Percentiles rank a stretch among this genome's conserved stretches.
Conservation (phyloP, 1,139 yeast species). For the Taphrina flavorubra region DNA sequence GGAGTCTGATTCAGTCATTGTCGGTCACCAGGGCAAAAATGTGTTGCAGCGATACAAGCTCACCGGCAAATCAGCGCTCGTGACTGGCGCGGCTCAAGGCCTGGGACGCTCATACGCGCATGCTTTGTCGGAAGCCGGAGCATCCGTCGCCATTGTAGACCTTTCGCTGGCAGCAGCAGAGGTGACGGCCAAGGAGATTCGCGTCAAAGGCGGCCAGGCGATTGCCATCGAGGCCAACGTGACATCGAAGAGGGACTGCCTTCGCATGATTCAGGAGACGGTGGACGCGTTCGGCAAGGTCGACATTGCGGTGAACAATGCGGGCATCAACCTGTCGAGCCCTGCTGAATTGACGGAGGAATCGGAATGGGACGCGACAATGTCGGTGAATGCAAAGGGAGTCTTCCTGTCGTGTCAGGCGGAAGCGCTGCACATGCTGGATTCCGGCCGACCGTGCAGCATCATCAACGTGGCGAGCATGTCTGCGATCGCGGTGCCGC, state of each 20-base stretch:
- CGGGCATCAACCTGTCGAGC: conserved; percentile 75
- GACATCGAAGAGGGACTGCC: conserved; percentile 61
- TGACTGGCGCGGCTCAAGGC: conserved; percentile 86
- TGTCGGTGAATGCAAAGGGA: conserved; percentile 79
- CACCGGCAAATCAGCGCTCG: conserved; percentile 82
- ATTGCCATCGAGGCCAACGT: conserved; percentile 37
- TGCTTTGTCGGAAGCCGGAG: conserved; percentile 89
- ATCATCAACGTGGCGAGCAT: conserved; percentile 66
- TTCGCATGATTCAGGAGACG: conserved; percentile 83
- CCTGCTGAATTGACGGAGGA: conserved; percentile 35
- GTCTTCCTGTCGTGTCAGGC: conserved; percentile 72
- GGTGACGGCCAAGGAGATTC: conserved; percentile 63
- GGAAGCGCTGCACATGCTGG: conserved; percentile 76
- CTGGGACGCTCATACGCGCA: conserved; percentile 85
- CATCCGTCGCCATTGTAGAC: conserved; percentile 72
- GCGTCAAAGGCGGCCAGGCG: conserved; percentile 67
- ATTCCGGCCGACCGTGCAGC: conserved; percentile 63
- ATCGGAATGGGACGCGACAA: conserved; percentile 35
- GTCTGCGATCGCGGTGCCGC: conserved; percentile 70
- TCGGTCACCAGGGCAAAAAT: conserved; percentile 25
- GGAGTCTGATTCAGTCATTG: conserved; percentile 13
- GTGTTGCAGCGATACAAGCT: conserved; percentile 54
- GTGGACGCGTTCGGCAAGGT: conserved; percentile 85
- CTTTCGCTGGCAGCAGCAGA: conserved; percentile 66
- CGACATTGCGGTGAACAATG: conserved; percentile 90